A percentile compares a stretch with the other conserved stretches of the same genome.
phyloP scores from a whole-genome alignment of 1,139 yeast species.

The Chernovozyma aurita region DNA sequence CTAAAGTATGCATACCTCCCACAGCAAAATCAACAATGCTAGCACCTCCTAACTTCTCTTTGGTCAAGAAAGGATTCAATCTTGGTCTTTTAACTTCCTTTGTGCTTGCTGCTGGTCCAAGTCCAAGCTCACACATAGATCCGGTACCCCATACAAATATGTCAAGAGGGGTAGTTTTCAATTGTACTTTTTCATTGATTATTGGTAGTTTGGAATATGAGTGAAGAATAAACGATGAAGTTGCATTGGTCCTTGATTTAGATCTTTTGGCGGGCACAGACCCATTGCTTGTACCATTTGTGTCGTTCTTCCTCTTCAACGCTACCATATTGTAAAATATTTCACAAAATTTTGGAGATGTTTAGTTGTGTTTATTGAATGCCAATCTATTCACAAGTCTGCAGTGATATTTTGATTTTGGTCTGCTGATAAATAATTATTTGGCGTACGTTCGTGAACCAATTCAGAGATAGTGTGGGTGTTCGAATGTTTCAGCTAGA shows the following conservation, averaged over 20 bases:
- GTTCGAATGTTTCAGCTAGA: too few relatives aligned
- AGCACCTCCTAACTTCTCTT: slow-evolving; percentile 51
- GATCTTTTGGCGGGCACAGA: slow-evolving; percentile 2
- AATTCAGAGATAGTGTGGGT: too few relatives aligned
- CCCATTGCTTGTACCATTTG: too few relatives aligned
- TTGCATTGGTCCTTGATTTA: slow-evolving; percentile 29
- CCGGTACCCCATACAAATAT: slow-evolving; percentile 96
- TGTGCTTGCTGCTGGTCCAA: slow-evolving; percentile 84
- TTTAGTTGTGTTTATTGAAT: too few relatives aligned
- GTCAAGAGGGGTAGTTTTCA: slow-evolving; percentile 52
- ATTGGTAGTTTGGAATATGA: slow-evolving; percentile 46
- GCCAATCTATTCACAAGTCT: too few relatives aligned
- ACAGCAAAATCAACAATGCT: slow-evolving; percentile 77
- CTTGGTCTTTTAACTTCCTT: slow-evolving; percentile 96
- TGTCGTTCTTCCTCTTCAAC: slow-evolving; percentile 7
- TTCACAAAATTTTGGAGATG: too few relatives aligned
- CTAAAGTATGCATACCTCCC: slow-evolving; percentile 94
- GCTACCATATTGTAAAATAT: slow-evolving; percentile 6
- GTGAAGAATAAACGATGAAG: slow-evolving; percentile 42
- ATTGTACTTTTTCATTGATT: slow-evolving; percentile 36
- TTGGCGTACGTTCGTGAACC: too few relatives aligned
- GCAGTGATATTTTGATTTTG: too few relatives aligned
- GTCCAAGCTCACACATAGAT: slow-evolving; percentile 92
- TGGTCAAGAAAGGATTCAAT: slow-evolving; percentile 68
- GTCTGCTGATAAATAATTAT: too few relatives aligned